Base-by-base conservation (phyloP, 768 basidiomycete genomes). In the Amanita pallidorosea region DNA sequence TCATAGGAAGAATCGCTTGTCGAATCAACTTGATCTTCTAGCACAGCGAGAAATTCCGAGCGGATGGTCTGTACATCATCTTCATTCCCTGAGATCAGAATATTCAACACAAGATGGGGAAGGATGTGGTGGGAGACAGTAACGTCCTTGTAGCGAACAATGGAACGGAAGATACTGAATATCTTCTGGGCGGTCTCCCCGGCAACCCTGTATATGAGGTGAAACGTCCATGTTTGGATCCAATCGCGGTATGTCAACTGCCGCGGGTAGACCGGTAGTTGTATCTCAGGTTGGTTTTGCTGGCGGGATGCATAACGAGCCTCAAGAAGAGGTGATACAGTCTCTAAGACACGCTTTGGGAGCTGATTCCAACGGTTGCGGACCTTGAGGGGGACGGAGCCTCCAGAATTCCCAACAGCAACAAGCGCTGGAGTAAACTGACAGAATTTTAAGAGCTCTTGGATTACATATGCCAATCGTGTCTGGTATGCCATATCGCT, bases 401-500 rank as follows among this genome's bases (percentile, higher is more conserved):
- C 65, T 5, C 71, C 69, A 12, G 52, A 31, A 29, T 63, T 67
- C 31, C 72, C 76, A 4, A 76, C 65, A 1, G 73, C 70, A 13
- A 96, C 74, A 4, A 94, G 74, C n/a, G 80, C 77, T 2, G 81
- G 72, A 0, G 82, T 84, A 63, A 98, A 97, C 27, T 81, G 80
- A 65, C 94, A 97, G 61, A 91, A 88, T 48, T 75, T 77, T 15
- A 95, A 68, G 29, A 99, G 71, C 58, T 97, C 88, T 68, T 99
- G 95, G 35, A 99, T 92, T 9, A 84, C 85, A 62, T 80, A 96
- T 0, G 90, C 93, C 15, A 98, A 77, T 56, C 86, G 81, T 41
- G 75, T 84, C 63, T 98, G 96, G 57, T 95, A 91, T 55, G 79
- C 81, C 60, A 94, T 87, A 59, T 98, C 95, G 62, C 92, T 95